A percentile compares a stretch with the other conserved stretches of the same genome.
These are phyloP conservation scores for Pyrus communis DNA, from an alignment of 306 rosid species.

Conservation along the genomic window DNA sequence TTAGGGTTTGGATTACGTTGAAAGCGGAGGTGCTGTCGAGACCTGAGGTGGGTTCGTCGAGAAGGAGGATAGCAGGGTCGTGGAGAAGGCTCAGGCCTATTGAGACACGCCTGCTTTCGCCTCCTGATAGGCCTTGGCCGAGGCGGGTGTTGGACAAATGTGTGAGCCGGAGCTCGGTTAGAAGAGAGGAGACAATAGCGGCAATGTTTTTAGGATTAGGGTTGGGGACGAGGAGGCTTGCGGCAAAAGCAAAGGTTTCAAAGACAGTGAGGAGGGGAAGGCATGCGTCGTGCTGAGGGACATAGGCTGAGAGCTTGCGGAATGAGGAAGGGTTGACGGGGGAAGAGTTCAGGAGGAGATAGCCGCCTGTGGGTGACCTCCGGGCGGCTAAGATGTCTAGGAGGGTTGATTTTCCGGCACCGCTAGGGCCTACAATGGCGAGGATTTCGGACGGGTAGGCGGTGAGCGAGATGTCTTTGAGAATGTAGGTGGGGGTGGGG, in stretches of 20 bases:
- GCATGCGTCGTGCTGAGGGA: slow-evolving; percentile 84
- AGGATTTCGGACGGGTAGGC: slow-evolving; percentile 70
- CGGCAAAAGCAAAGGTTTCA: slow-evolving; percentile 73
- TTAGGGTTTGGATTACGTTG: slow-evolving; percentile 71
- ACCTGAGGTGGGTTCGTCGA: slow-evolving; percentile 95
- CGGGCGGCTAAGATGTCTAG: slow-evolving; percentile 81
- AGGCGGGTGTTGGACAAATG: slow-evolving; percentile 66
- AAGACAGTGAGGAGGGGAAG: slow-evolving; percentile 75
- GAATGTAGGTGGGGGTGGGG: slow-evolving; percentile 41
- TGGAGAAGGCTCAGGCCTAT: slow-evolving; percentile 82
- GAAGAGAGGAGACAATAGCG: slow-evolving; percentile 41
- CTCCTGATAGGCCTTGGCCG: slow-evolving; percentile 64
- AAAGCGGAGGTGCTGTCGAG: slow-evolving; percentile 78
- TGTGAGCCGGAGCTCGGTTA: slow-evolving; percentile 47
- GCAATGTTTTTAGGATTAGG: slow-evolving; percentile 35
- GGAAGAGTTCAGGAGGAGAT: slow-evolving; percentile 59
- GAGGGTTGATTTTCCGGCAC: slow-evolving; percentile 92
- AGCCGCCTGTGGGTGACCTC: slow-evolving; percentile 53
- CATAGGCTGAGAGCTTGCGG: slow-evolving; percentile 82
- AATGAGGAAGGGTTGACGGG: slow-evolving; percentile 61
- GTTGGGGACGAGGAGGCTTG: slow-evolving; percentile 59
- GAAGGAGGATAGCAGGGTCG: slow-evolving; percentile 70
- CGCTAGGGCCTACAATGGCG: slow-evolving; percentile 90
- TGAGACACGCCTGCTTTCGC: slow-evolving; percentile 73
- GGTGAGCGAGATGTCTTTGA: slow-evolving; percentile 57